Base-by-base conservation (phyloP, 352 stramenopile genomes). In the Phytophthora agathidicida region DNA sequence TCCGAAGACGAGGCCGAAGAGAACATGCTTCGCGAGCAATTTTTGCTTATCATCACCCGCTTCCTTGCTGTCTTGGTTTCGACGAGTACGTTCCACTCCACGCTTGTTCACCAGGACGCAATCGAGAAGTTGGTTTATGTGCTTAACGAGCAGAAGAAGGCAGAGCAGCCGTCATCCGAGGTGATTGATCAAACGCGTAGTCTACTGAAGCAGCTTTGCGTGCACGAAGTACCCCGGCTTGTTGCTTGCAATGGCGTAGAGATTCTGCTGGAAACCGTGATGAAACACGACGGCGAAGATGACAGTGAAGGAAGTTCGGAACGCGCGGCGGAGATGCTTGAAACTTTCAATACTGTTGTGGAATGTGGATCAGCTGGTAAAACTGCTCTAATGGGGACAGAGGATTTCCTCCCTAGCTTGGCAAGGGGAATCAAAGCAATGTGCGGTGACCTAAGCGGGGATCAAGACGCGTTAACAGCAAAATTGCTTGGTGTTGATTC, bases 281-380 rank as follows among this genome's bases (percentile, higher is more conserved):
- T 72, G 31, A 65, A 64, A 11, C 47, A 50, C 11, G 44, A 65
- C 7, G 27, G 38, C 7, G 36, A 59, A 2, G 45, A 60, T 8
- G 36, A 33, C 14, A 52, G 43, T 24, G 50, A 55, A n/a, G 36
- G 41, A 44, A 43, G 35, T 5, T 37, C 65, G 1, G 62, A 77
- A 0, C 71, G 73, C 17, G 64, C 82, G 10, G 68, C 67, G 3
- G 68, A 88, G 14, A 68, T 82, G 51, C 45, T 92, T 16, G 66
- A 83, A 56, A 78, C 86, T 14, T 89, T 90, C 33, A 80, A 80
- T n/a, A 69, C 75, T 19, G 77, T 92, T 32, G 60, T 80, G 9
- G 65, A 68, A 10, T 88, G 78, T 20, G 81, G 80, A 0, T 31
- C 42, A 13, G 30, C 60, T 8, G 83, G 83, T 4, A 79, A 78